Evolutionary conservation across 2,329 filamentous ascomycete species (phyloP).

Genomic region (Venturia asperata): DNA sequence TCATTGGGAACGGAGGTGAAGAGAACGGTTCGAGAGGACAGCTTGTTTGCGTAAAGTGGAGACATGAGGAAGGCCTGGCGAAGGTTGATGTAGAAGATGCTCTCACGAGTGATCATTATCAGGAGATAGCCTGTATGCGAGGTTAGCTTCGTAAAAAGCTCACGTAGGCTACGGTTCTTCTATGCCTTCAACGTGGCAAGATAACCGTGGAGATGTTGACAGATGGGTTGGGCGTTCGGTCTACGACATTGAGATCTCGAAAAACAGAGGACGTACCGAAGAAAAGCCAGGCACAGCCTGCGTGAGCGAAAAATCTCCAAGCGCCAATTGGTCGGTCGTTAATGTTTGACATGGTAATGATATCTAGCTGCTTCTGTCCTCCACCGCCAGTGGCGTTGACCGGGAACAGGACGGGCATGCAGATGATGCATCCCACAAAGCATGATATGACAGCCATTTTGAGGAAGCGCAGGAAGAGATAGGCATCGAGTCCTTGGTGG

Average conservation of each 20-base stretch:
- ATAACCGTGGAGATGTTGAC: background rate
- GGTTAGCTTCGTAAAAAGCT: slow-evolving; percentile 15
- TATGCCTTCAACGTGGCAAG: too few species aligned
- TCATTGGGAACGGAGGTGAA: slow-evolving; percentile 42
- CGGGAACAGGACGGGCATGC: slow-evolving; percentile 42
- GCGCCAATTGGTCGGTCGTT: slow-evolving; percentile 22
- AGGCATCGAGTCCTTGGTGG: slow-evolving; percentile 44
- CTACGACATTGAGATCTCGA: too few species aligned
- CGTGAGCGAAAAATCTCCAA: slow-evolving; percentile 21
- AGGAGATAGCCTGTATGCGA: slow-evolving; percentile 29
- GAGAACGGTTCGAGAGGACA: slow-evolving; percentile 43
- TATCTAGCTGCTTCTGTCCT: slow-evolving; percentile 32
- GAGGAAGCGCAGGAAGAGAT: slow-evolving; percentile 42
- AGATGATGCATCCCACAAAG: slow-evolving; percentile 38
- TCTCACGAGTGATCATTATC: slow-evolving; percentile 40
- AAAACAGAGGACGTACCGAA: slow-evolving; percentile 33
- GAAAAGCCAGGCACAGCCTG: slow-evolving; percentile 36
- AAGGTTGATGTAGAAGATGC: slow-evolving; percentile 41
- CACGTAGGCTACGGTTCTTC: background rate
- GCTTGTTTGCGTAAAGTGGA: slow-evolving; percentile 36
- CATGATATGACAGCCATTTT: slow-evolving; percentile 38
- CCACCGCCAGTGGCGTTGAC: slow-evolving; percentile 39
- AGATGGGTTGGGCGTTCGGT: slow-evolving; percentile 21
- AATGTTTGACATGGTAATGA: slow-evolving; percentile 35
- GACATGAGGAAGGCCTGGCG: slow-evolving; percentile 43